Conservation (phyloP, 345 rosid genomes). For the Bruguiera sexangula region DNA sequence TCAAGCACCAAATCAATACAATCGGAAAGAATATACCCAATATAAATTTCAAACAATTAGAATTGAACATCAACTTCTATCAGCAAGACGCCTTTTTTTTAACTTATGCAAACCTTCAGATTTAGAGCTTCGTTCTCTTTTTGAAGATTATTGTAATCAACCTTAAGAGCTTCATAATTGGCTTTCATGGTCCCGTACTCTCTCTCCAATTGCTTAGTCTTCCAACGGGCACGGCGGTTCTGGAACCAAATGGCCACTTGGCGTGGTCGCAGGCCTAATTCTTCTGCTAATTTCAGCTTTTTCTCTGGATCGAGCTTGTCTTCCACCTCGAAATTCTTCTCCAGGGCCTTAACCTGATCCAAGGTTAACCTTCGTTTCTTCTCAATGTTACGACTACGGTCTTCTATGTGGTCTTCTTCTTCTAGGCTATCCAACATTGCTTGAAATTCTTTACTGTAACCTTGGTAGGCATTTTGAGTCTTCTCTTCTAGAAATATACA, state of each 20-base stretch:
- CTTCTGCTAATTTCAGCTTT: slow-evolving; percentile 48
- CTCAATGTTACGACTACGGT: slow-evolving; percentile 26
- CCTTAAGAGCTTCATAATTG: slow-evolving; percentile 45
- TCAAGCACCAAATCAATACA: neutral
- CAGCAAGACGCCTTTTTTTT: neutral
- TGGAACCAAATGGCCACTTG: slow-evolving; percentile 82
- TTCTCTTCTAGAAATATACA: slow-evolving; percentile 30
- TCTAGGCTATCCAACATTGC: slow-evolving; percentile 51
- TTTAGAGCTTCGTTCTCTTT: slow-evolving; percentile 38
- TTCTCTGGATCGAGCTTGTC: slow-evolving; percentile 68
- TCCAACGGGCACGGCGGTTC: slow-evolving; percentile 73
- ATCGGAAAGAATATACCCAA: neutral
- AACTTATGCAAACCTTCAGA: slow-evolving; percentile 31
- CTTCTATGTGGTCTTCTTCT: slow-evolving; percentile 49
- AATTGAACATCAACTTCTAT: neutral
- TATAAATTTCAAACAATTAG: neutral
- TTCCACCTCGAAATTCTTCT: slow-evolving; percentile 57
- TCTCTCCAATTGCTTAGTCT: slow-evolving; percentile 62
- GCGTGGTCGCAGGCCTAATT: slow-evolving; percentile 54
- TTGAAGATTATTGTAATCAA: slow-evolving; percentile 41
- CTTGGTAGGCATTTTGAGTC: slow-evolving; percentile 29
- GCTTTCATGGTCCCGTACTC: slow-evolving; percentile 45
- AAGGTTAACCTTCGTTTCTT: slow-evolving; percentile 54
- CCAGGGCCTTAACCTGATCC: slow-evolving; percentile 57
- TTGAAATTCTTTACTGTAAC: slow-evolving; percentile 53